These are phyloP conservation scores for Salicornia ramosissima DNA, from an alignment of 148 eudicot genomes.

Conservation along the genomic window DNA sequence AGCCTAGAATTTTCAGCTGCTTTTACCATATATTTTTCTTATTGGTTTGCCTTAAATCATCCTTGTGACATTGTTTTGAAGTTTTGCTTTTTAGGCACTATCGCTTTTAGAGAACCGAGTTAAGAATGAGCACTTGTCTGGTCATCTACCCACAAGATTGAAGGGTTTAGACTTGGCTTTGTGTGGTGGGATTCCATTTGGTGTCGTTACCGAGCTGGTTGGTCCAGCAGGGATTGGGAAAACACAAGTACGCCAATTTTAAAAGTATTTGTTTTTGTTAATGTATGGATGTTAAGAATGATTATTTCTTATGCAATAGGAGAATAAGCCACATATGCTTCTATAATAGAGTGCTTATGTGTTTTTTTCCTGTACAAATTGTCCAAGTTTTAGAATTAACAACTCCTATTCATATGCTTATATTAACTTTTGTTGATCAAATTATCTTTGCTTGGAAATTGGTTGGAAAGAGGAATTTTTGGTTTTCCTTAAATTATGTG, in stretches of 20 bases:
- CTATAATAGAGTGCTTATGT: neutral
- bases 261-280: neutral
- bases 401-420: neutral
- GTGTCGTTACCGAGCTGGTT: constrained; percentile 83
- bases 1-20: constrained; percentile 10
- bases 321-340: neutral
- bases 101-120: constrained; percentile 52
- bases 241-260: constrained; percentile 54
- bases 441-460: neutral
- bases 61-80: constrained; percentile 5
- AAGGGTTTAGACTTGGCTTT: constrained; percentile 74
- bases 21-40: neutral
- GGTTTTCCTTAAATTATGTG: neutral
- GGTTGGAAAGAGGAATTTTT: neutral
- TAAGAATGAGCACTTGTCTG: constrained; percentile 53
- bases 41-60: constrained; percentile 14
- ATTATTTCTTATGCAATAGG: neutral
- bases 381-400: neutral
- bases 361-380: neutral
- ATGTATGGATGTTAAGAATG: no score
- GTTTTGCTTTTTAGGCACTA: constrained; percentile 40
- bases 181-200: constrained; percentile 91
- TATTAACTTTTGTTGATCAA: neutral
- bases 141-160: constrained; percentile 78
- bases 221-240: constrained; percentile 95